These are phyloP conservation scores for Neurospora sp. DNA, from an alignment of 2,329 filamentous ascomycete genomes.

Conservation along the genomic window DNA sequence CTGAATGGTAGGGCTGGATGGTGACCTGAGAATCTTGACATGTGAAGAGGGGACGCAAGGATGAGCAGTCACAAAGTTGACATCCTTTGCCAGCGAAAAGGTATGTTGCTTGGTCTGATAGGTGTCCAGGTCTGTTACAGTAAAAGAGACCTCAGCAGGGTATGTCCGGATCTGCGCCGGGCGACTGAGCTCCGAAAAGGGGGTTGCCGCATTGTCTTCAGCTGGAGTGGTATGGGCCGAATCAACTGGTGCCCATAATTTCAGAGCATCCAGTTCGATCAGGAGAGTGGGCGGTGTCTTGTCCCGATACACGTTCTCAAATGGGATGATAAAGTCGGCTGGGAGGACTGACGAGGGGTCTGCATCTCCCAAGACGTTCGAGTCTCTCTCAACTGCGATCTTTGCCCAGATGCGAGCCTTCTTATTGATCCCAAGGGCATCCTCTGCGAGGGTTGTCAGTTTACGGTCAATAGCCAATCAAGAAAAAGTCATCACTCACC, in stretches of 20 bases:
- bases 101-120: constrained; percentile 30
- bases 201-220: constrained; percentile 28
- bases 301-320: constrained; percentile 42
- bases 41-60: constrained; percentile 50
- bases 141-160: constrained; percentile 31
- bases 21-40: constrained; percentile 48
- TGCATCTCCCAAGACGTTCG: constrained; percentile 47
- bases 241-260: constrained; percentile 35
- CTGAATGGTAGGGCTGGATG: constrained; percentile 49
- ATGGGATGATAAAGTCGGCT: constrained; percentile 53
- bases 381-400: constrained; percentile 47
- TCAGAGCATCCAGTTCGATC: constrained; percentile 40
- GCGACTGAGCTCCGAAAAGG: constrained; percentile 26
- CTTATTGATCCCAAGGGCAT: constrained; percentile 38
- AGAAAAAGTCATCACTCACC: constrained; percentile 29
- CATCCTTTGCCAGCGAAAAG: constrained; percentile 43
- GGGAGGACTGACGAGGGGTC: constrained; percentile 44
- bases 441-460: constrained; percentile 28
- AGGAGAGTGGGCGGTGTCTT: constrained; percentile 35
- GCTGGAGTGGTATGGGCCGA: constrained; percentile 36
- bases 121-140: constrained; percentile 29
- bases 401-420: constrained; percentile 55
- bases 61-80: constrained; percentile 56
- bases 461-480: neutral
- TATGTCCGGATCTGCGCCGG: constrained; percentile 26